phyloP scores from a whole-genome alignment of 2,329 filamentous ascomycete species.

The Thielaviopsis punctulata region DNA sequence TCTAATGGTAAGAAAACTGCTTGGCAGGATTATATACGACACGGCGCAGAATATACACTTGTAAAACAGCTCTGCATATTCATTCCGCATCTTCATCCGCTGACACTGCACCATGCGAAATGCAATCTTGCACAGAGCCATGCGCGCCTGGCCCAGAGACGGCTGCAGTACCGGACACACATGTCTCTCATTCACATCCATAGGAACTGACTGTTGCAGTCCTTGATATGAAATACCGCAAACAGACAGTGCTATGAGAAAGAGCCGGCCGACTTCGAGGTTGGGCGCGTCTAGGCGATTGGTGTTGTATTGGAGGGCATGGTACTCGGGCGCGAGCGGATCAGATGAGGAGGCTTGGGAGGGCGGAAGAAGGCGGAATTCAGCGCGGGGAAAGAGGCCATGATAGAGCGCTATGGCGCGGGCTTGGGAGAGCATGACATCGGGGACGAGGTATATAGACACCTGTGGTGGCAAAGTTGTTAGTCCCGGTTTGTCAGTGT shows the following conservation, averaged over 20 bases:
- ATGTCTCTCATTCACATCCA: conserved; percentile 1
- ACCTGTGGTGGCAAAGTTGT: background rate
- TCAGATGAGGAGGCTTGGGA: background rate
- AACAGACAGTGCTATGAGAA: conserved; percentile 8
- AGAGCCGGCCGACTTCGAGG: conserved; percentile 10
- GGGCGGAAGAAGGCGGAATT: conserved; percentile 3
- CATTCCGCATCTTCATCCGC: conserved; percentile 7
- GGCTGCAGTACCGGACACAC: conserved; percentile 3
- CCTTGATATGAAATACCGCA: background rate
- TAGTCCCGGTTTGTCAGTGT: too few relatives aligned
- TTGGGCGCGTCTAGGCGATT: conserved; percentile 6
- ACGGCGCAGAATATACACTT: conserved; percentile 8
- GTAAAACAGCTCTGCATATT: conserved; percentile 11
- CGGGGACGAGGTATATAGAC: conserved; percentile 8
- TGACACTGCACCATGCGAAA: conserved; percentile 7
- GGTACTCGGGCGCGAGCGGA: background rate
- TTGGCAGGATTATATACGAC: conserved; percentile 6
- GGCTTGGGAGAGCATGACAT: conserved; percentile 1
- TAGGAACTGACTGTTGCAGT: background rate
- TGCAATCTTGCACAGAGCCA: conserved; percentile 3
- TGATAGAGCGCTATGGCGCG: conserved; percentile 6
- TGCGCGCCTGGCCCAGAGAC: conserved; percentile 1
- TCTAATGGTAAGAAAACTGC: background rate
- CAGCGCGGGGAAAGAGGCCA: conserved; percentile 1
- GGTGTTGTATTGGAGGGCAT: conserved; percentile 8